These are phyloP conservation scores for Cladosporium sp. DNA, from an alignment of 2,329 filamentous ascomycete species.

Conservation along the genomic window DNA sequence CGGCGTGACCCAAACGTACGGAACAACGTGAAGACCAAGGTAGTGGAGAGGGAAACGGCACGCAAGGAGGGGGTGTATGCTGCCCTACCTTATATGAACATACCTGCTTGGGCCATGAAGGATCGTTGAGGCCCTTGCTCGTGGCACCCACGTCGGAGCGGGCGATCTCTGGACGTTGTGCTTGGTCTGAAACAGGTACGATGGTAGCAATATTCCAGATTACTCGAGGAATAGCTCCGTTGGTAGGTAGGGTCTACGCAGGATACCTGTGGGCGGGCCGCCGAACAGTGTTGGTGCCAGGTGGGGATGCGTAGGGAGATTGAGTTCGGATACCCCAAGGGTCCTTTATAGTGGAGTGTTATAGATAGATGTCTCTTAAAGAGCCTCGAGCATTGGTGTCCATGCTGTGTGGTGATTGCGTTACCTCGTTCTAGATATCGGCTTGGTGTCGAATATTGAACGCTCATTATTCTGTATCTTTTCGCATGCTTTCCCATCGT, in stretches of 20 bases:
- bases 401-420: background rate
- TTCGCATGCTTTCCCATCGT: no score
- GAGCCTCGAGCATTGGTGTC: background rate
- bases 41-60: background rate
- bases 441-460: no score
- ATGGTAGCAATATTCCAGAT: constrained; percentile 5
- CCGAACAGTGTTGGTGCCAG: background rate
- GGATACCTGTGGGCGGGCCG: constrained; percentile 9
- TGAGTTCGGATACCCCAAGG: background rate
- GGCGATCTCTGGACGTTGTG: constrained; percentile 7
- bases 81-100: constrained; percentile 1
- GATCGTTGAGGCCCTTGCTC: constrained; percentile 9
- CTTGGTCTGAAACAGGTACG: constrained; percentile 9
- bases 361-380: constrained; percentile 11
- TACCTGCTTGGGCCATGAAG: background rate
- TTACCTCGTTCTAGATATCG: no score
- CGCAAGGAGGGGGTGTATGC: background rate
- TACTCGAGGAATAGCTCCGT: background rate
- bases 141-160: background rate
- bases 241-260: background rate
- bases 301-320: background rate
- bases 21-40: background rate
- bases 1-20: background rate
- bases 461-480: no score
- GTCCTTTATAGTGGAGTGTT: constrained; percentile 2